phyloP scores from a whole-genome alignment of 345 rosid species.

The Eucalyptus lansdowneana region DNA sequence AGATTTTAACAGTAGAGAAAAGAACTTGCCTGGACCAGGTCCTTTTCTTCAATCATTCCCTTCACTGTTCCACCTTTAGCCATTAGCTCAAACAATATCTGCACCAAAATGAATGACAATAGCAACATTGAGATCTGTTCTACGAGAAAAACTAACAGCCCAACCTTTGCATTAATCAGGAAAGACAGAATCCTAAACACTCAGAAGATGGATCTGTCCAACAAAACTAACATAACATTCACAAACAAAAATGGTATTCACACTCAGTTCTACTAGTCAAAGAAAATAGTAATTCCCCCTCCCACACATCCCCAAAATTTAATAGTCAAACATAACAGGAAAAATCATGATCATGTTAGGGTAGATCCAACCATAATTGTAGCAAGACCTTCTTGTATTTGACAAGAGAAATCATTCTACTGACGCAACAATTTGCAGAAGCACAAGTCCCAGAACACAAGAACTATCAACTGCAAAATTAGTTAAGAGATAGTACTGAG shows the following conservation, averaged over 20 bases:
- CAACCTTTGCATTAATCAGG: not conserved
- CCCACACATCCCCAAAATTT: not conserved
- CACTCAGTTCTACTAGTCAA: not conserved
- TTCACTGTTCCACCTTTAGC: conserved; percentile 93
- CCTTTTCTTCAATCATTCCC: conserved; percentile 69
- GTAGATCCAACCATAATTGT: not conserved
- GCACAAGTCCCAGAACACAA: not conserved
- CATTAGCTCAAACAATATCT: conserved; percentile 79
- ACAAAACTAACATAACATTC: not conserved
- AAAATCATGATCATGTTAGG: not conserved
- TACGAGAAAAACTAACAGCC: not conserved
- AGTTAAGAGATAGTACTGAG: not conserved
- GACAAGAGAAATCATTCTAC: not conserved
- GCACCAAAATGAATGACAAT: not conserved
- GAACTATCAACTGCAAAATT: not conserved
- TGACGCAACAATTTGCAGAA: not conserved
- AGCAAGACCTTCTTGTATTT: not conserved
- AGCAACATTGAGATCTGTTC: not conserved
- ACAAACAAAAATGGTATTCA: not conserved
- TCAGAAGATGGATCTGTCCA: not conserved
- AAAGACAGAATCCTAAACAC: not conserved
- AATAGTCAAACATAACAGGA: not conserved
- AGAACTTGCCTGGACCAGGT: conserved; percentile 80
- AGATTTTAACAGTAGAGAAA: not conserved
- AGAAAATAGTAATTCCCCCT: not conserved